Evolutionary conservation across 768 basidiomycete genomes (phyloP).

Genomic region (Hortiboletus flavorubellus): DNA sequence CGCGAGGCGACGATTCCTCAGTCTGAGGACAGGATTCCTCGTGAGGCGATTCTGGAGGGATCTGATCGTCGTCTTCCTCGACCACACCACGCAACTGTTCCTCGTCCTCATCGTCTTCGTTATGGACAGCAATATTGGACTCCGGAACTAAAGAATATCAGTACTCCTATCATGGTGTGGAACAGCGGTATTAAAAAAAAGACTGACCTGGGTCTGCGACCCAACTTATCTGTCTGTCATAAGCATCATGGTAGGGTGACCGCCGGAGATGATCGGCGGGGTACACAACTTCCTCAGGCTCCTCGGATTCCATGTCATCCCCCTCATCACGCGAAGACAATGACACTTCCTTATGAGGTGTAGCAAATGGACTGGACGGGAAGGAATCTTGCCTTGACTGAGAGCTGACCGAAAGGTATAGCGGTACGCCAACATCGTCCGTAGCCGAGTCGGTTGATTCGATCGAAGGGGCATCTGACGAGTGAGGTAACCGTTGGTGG

Average conservation of each 20-base stretch:
- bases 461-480: conserved; percentile 51
- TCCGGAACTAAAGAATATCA: conserved; percentile 46
- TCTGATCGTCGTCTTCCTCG: conserved; percentile 46
- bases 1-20: conserved; percentile 52
- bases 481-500: conserved; percentile 41
- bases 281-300: conserved; percentile 58
- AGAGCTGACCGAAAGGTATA: conserved; percentile 42
- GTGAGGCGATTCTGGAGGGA: conserved; percentile 50
- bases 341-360: conserved; percentile 62
- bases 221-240: conserved; percentile 69
- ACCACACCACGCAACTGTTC: conserved; percentile 34
- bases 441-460: conserved; percentile 43
- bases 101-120: conserved; percentile 45
- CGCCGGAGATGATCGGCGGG: conserved; percentile 53
- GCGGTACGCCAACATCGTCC: conserved; percentile 45
- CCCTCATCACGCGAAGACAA: conserved; percentile 51
- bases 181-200: not conserved
- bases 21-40: conserved; percentile 46
- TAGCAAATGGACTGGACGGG: conserved; percentile 69
- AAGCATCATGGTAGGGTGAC: conserved; percentile 48
- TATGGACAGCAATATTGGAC: conserved; percentile 62
- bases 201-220: conserved; percentile 65
- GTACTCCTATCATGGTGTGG: conserved; percentile 4
- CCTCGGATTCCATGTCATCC: conserved; percentile 40
- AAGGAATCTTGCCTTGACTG: conserved; percentile 57